Evolutionary conservation across 768 basidiomycete species (phyloP), one percentile per base, ranked within the genome.

Genomic region (Naganishia antarctica): DNA sequence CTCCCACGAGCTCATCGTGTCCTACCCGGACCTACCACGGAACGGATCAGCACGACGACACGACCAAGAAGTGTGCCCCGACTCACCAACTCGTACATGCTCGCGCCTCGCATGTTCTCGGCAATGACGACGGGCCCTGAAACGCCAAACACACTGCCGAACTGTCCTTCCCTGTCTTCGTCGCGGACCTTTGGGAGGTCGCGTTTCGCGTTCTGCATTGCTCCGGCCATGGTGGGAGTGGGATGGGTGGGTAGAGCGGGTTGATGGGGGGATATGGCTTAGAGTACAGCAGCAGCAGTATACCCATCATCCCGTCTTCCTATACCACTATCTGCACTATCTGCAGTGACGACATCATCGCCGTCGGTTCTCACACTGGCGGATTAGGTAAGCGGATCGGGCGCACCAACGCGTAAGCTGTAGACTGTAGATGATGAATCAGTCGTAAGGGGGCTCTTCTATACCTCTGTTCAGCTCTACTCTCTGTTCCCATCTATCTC

Each of bases 41-140:
- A n/a, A n/a, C n/a, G n/a, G n/a, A n/a, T n/a, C n/a, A n/a, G n/a
- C n/a, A n/a, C n/a, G n/a, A n/a, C n/a, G n/a, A n/a, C n/a, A n/a
- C n/a, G n/a, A n/a, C n/a, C n/a, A n/a, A n/a, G n/a, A n/a, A n/a
- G n/a, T n/a, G n/a, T n/a, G n/a, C n/a, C n/a, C n/a, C 7, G n/a
- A 65, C 64, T 51, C 49, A 58, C 76, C 40, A 75, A 63, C 53
- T 76, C 76, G 73, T 71, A 81, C 96, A 68, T 98, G 86, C 79
- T 97, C 91, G 79, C 94, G 90, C 96, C 98, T 91, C 70, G 92
- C 94, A 64, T 97, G 80, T 93, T 92, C 82, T 87, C 89, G 67
- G 92, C 93, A 75, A 98, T 86, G 73, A 99, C 94, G 81, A 97
- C 94, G 57, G 96, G 96, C 45, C 96, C 96, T 41, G 96, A 99